phyloP scores from a whole-genome alignment of 23 red algal species.

The Gracilaria caudata region DNA sequence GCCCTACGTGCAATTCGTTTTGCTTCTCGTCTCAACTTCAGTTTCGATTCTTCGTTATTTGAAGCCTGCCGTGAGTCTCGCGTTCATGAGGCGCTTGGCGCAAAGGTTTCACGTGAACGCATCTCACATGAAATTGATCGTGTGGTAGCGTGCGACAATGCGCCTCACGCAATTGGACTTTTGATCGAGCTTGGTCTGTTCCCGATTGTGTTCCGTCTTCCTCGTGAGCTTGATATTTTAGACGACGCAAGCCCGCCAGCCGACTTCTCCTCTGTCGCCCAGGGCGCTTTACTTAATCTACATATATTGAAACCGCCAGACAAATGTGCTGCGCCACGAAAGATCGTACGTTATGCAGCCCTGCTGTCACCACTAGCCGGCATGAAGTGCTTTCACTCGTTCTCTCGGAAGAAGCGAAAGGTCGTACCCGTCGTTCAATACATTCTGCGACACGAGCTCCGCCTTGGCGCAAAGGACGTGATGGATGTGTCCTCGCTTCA shows the following conservation, averaged over 20 bases:
- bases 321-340: constrained; percentile 26
- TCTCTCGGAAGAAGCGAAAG: constrained; percentile 42
- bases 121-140: constrained; percentile 78
- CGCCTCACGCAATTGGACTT: constrained; percentile 52
- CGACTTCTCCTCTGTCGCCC: constrained; percentile 17
- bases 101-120: constrained; percentile 90
- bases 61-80: constrained; percentile 42
- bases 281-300: constrained; percentile 49
- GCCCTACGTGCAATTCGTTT: constrained; percentile 95
- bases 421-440: constrained; percentile 33
- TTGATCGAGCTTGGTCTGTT: constrained; percentile 61
- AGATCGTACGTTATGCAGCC: constrained; percentile 40
- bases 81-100: constrained; percentile 79
- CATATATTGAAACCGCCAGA: constrained; percentile 29
- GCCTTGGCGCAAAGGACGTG: constrained; percentile 47
- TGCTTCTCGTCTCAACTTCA: constrained; percentile 82
- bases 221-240: constrained; percentile 13
- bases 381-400: constrained; percentile 11
- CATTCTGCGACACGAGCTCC: constrained; percentile 64
- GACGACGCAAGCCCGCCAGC: constrained; percentile 18
- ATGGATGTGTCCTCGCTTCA: constrained; percentile 39
- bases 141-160: constrained; percentile 54
- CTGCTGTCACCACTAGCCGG: constrained; percentile 22
- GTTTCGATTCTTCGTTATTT: constrained; percentile 60
- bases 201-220: constrained; percentile 46